Conservation (phyloP, 169 alveolate species). For the Plasmodium yoelii region DNA sequence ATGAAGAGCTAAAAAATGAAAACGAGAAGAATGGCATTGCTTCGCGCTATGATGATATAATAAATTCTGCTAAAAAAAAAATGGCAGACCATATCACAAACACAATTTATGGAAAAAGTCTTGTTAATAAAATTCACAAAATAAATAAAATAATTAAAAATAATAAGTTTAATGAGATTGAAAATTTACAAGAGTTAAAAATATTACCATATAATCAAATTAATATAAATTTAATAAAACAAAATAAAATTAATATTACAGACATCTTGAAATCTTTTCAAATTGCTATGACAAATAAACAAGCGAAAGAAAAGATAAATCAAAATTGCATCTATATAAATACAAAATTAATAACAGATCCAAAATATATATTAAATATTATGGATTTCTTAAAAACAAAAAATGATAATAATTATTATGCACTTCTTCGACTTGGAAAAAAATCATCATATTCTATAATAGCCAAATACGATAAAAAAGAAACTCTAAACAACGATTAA, state of each 20-base stretch:
- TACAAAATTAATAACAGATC: neutral
- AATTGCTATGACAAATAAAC: conserved; percentile 42
- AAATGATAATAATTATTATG: conserved; percentile 6
- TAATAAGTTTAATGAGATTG: conserved; percentile 4
- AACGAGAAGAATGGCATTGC: neutral
- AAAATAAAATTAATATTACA: conserved; percentile 22
- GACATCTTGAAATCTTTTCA: conserved; percentile 23
- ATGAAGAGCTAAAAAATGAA: neutral
- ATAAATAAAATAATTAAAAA: conserved; percentile 29
- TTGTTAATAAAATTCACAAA: conserved; percentile 32
- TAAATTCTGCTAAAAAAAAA: conserved; percentile 58
- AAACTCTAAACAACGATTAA: too few relatives aligned
- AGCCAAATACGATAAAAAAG: neutral
- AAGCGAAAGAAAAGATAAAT: conserved; percentile 50
- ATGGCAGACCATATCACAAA: conserved; percentile 61
- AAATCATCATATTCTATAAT: conserved; percentile 41
- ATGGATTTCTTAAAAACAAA: conserved; percentile 3
- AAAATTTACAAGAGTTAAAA: conserved; percentile 23
- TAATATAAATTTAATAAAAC: neutral
- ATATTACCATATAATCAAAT: conserved; percentile 47
- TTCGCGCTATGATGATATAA: neutral
- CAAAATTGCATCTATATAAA: conserved; percentile 36
- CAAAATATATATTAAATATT: conserved; percentile 10
- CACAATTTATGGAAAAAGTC: conserved; percentile 39
- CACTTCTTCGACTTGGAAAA: conserved; percentile 32